Conservation (phyloP, 306 rosid species). For the Vicia villosa region DNA sequence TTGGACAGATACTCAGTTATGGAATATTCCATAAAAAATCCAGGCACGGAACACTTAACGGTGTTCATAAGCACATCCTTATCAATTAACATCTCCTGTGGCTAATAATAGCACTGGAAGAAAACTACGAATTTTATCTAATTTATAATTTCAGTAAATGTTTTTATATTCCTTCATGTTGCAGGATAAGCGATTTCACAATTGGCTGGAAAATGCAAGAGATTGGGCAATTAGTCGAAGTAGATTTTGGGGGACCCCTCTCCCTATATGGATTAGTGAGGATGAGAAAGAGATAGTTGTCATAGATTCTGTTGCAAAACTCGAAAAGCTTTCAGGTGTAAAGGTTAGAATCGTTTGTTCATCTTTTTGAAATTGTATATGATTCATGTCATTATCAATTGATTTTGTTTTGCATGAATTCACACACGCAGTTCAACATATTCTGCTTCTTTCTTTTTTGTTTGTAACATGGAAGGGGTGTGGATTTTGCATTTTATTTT, state of each 20-base stretch:
- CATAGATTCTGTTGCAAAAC: conserved; percentile 84
- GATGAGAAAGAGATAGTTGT: conserved; percentile 77
- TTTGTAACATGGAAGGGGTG: conserved; percentile 10
- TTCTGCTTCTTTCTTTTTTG: not conserved
- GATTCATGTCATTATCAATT: conserved; percentile 11
- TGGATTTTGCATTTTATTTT: conserved; percentile 2
- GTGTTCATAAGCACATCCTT: not conserved
- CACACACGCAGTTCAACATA: conserved; percentile 17
- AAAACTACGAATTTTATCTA: not conserved
- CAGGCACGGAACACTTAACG: conserved; percentile 1
- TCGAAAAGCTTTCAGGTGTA: conserved; percentile 81
- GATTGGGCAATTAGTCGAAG: conserved; percentile 99
- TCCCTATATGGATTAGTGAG: conserved; percentile 93
- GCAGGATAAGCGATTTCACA: conserved; percentile 94
- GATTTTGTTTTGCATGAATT: conserved; percentile 25
- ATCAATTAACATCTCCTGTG: not conserved
- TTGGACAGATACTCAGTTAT: conserved; percentile 11
- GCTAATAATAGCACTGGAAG: not conserved
- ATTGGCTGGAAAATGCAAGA: conserved; percentile 99
- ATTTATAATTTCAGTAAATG: conserved; percentile 19
- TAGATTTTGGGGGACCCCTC: conserved; percentile 99
- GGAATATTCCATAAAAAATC: conserved; percentile 4
- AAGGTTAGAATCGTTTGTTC: conserved; percentile 60
- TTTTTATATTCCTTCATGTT: conserved; percentile 24
- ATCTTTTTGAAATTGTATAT: not conserved